Conservation (phyloP, 192 early-diverging fungal genomes). For the Rhizophlyctis rosea region DNA sequence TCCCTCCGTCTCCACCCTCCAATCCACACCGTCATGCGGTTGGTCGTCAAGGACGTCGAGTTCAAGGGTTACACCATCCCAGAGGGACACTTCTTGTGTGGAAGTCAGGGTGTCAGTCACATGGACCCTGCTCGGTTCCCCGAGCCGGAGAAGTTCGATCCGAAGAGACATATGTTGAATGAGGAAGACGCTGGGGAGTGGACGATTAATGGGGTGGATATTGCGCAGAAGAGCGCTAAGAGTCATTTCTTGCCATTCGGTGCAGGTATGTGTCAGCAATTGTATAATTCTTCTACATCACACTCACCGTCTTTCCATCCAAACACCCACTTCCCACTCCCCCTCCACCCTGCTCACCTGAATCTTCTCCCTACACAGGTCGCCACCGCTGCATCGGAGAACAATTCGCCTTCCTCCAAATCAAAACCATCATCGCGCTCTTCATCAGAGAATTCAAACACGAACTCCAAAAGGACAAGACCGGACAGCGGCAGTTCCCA, state of each 20-base stretch:
- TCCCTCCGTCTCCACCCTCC: slow-evolving; percentile 91
- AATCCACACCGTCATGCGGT: slow-evolving; percentile 90
- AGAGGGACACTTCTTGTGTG: slow-evolving; percentile 83
- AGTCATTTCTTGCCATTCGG: slow-evolving; percentile 94
- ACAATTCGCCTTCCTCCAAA: slow-evolving; percentile 90
- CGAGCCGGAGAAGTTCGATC: slow-evolving; percentile 77
- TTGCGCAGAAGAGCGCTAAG: slow-evolving; percentile 68
- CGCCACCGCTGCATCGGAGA: slow-evolving; percentile 99
- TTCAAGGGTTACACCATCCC: slow-evolving; percentile 86
- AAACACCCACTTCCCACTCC: not conserved
- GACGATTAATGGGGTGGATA: slow-evolving; percentile 58
- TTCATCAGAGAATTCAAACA: slow-evolving; percentile 79
- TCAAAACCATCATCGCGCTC: slow-evolving; percentile 89
- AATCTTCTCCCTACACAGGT: slow-evolving; percentile 31
- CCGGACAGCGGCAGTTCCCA: slow-evolving; percentile 64
- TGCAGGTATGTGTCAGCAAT: slow-evolving; percentile 67
- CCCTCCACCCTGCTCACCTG: not conserved
- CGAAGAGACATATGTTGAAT: slow-evolving; percentile 63
- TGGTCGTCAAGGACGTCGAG: slow-evolving; percentile 71
- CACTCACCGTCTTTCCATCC: not conserved
- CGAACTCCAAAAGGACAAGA: slow-evolving; percentile 52
- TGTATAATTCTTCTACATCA: too few relatives aligned
- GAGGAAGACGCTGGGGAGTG: slow-evolving; percentile 53
- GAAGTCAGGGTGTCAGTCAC: slow-evolving; percentile 76
- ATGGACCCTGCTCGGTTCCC: slow-evolving; percentile 76